Conservation (phyloP, 2,329 filamentous ascomycete genomes). For the Fusarium concolor region DNA sequence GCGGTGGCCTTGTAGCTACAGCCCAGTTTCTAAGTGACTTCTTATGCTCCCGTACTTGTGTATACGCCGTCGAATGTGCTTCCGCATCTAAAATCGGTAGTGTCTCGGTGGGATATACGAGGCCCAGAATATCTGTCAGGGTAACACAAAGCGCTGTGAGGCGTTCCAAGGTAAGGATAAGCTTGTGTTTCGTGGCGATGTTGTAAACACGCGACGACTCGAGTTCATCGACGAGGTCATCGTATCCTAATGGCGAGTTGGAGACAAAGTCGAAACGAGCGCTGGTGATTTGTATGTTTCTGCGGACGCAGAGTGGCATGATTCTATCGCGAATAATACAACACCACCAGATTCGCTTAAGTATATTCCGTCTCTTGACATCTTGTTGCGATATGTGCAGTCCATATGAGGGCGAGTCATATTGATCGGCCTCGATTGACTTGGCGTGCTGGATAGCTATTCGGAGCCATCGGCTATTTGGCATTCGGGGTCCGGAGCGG, state of each 20-base stretch:
- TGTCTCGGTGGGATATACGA: constrained; percentile 31
- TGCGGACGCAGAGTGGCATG: constrained; percentile 33
- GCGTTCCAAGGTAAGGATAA: constrained; percentile 25
- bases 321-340: constrained; percentile 38
- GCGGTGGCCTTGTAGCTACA: constrained; percentile 13
- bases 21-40: constrained; percentile 21
- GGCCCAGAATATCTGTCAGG: constrained; percentile 29
- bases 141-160: constrained; percentile 32
- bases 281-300: constrained; percentile 34
- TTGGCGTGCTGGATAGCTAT: constrained; percentile 32
- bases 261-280: constrained; percentile 30
- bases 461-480: constrained; percentile 34
- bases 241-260: constrained; percentile 22
- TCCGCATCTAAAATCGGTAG: constrained; percentile 19
- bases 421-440: constrained; percentile 26
- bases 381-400: constrained; percentile 11
- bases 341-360: constrained; percentile 38
- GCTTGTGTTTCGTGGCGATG: constrained; percentile 34
- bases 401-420: neutral
- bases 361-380: constrained; percentile 18
- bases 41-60: constrained; percentile 27
- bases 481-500: constrained; percentile 21
- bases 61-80: constrained; percentile 22
- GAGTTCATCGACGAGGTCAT: constrained; percentile 34
- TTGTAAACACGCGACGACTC: constrained; percentile 35